Evolutionary conservation across 345 rosid genomes (phyloP).

Genomic region (Laguncularia racemosa): DNA sequence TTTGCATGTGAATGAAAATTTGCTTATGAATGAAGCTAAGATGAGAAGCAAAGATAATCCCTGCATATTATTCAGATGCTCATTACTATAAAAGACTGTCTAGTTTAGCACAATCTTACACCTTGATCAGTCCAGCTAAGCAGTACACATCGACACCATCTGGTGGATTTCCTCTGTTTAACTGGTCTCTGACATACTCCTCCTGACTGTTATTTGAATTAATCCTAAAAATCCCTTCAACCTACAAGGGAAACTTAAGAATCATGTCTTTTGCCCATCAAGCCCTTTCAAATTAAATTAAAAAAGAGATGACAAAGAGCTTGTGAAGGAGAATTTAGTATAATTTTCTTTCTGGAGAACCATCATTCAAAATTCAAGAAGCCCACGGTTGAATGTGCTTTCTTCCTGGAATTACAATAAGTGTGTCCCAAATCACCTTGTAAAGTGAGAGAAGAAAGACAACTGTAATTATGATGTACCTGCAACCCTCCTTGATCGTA

Average conservation of each 20-base stretch:
- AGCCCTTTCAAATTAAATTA: background rate
- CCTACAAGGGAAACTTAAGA: slow-evolving; percentile 17
- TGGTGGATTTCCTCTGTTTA: slow-evolving; percentile 38
- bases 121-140: slow-evolving; percentile 48
- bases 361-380: too few species aligned
- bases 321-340: too few species aligned
- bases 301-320: background rate
- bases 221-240: slow-evolving; percentile 47
- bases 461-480: slow-evolving; percentile 14
- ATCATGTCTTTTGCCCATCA: too few species aligned
- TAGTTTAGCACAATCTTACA: slow-evolving; percentile 5
- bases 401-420: too few species aligned
- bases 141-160: slow-evolving; percentile 36
- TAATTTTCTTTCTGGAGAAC: too few species aligned
- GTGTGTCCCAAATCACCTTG: background rate
- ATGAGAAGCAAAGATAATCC: too few species aligned
- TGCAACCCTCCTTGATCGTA: slow-evolving; percentile 42
- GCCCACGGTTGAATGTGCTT: too few species aligned
- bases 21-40: too few species aligned
- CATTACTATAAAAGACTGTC: background rate
- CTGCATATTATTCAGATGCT: too few species aligned
- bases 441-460: background rate
- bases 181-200: slow-evolving; percentile 36
- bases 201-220: slow-evolving; percentile 42
- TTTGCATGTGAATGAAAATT: too few species aligned